Percentiles rank a stretch among this genome's conserved stretches.
Conservation (phyloP, 169 alveolate species). For the Plasmodium blacklocki region DNA sequence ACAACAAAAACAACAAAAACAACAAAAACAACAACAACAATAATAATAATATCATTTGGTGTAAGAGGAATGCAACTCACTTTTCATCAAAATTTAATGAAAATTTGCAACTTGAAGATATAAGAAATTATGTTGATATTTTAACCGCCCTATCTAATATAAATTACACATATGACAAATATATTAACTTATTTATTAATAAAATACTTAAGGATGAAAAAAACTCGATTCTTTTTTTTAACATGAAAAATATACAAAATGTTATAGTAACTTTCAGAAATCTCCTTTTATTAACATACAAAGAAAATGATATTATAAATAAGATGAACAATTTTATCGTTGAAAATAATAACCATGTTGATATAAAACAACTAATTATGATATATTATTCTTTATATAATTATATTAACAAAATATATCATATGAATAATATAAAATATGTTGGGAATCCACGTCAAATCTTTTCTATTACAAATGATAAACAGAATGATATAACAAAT, state of each 20-base stretch:
- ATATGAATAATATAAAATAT: slow-evolving; percentile 8
- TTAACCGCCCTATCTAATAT: slow-evolving; percentile 36
- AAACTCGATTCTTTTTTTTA: slow-evolving; percentile 6
- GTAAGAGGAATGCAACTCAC: too few species aligned
- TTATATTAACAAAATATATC: slow-evolving; percentile 19
- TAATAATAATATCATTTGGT: not conserved
- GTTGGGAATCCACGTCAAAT: not conserved
- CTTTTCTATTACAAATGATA: not conserved
- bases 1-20: too few species aligned
- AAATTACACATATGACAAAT: slow-evolving; percentile 38
- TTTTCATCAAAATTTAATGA: too few species aligned
- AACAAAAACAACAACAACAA: too few species aligned
- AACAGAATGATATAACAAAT: not conserved
- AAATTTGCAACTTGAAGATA: not conserved
- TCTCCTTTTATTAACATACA: slow-evolving; percentile 25
- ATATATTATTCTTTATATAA: slow-evolving; percentile 31
- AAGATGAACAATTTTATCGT: slow-evolving; percentile 4
- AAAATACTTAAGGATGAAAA: slow-evolving; percentile 2
- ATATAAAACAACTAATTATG: slow-evolving; percentile 57
- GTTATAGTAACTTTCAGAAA: slow-evolving; percentile 20
- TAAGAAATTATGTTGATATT: slow-evolving; percentile 50
- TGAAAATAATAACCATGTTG: slow-evolving; percentile 7
- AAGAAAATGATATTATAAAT: slow-evolving; percentile 9
- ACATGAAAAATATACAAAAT: slow-evolving; percentile 25
- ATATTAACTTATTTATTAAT: slow-evolving; percentile 28